Conservation (phyloP, 1,139 yeast species). For the Diutina neorugosa region DNA sequence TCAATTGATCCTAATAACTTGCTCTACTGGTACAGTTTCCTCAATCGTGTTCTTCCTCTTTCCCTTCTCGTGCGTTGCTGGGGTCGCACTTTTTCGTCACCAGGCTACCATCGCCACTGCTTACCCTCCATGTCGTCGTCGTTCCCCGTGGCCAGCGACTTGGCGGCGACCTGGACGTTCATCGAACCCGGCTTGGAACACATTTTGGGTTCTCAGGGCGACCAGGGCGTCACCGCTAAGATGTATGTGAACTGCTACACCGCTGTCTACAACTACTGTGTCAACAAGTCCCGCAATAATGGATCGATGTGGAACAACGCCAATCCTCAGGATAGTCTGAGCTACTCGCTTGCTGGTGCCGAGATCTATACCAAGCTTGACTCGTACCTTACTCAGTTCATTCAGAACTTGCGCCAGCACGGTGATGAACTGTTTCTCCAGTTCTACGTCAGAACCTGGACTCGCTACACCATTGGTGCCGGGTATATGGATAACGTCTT, state of each 20-base stretch:
- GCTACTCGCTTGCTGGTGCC: slow-evolving; percentile 63
- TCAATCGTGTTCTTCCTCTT: no score
- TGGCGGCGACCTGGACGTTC: slow-evolving; percentile 64
- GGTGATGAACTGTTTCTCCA: slow-evolving; percentile 62
- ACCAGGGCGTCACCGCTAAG: slow-evolving; percentile 53
- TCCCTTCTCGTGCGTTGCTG: no score
- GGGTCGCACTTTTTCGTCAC: not conserved
- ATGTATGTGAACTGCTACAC: slow-evolving; percentile 71
- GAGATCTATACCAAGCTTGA: slow-evolving; percentile 72
- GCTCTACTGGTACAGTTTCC: no score
- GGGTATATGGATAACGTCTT: slow-evolving; percentile 86
- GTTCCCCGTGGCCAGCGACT: slow-evolving; percentile 29
- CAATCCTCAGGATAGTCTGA: slow-evolving; percentile 8
- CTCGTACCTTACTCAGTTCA: slow-evolving; percentile 51
- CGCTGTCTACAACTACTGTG: slow-evolving; percentile 90
- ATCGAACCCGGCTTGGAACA: slow-evolving; percentile 65
- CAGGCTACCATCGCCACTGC: not conserved
- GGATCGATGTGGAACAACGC: slow-evolving; percentile 5
- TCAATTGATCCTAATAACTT: no score
- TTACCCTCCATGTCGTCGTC: not conserved
- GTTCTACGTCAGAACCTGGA: slow-evolving; percentile 84
- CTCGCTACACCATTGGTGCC: slow-evolving; percentile 83
- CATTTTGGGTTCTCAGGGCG: slow-evolving; percentile 56
- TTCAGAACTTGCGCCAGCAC: slow-evolving; percentile 36
- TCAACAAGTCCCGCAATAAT: slow-evolving; percentile 49